Evolutionary conservation across 768 basidiomycete genomes (phyloP).

Genomic region (Calocybe indica): DNA sequence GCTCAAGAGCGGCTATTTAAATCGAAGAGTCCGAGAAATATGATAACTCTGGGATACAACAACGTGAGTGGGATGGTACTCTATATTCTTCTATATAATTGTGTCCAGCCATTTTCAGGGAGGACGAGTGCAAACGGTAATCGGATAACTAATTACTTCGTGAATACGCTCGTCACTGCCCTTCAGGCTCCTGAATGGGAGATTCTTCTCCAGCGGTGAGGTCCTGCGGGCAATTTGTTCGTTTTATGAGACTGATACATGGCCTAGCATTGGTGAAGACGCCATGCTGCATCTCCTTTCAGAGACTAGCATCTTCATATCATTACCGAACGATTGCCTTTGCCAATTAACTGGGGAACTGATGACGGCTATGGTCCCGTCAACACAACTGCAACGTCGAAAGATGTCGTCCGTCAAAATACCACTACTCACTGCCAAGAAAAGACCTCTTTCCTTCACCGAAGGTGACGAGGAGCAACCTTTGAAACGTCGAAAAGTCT

Average conservation of each 20-base stretch:
- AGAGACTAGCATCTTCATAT: conserved; percentile 66
- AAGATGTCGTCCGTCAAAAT: neutral
- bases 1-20: conserved; percentile 52
- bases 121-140: conserved; percentile 28
- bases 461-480: conserved; percentile 10
- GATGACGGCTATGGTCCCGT: conserved; percentile 33
- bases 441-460: conserved; percentile 10
- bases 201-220: conserved; percentile 52
- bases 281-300: conserved; percentile 75
- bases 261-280: conserved; percentile 67
- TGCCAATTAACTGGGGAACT: conserved; percentile 80
- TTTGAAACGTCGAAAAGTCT: conserved; percentile 23
- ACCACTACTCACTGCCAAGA: conserved; percentile 2
- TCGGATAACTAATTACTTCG: conserved; percentile 51
- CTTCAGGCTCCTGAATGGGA: conserved; percentile 67
- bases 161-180: conserved; percentile 72
- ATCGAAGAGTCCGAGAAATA: conserved; percentile 39
- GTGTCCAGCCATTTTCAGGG: conserved; percentile 21
- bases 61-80: conserved; percentile 33
- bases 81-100: neutral
- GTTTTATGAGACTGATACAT: neutral
- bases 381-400: conserved; percentile 2
- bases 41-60: conserved; percentile 64
- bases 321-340: conserved; percentile 77
- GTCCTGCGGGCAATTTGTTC: neutral